phyloP scores from a whole-genome alignment of 768 basidiomycete species.

The Rhodotorula graminis region DNA sequence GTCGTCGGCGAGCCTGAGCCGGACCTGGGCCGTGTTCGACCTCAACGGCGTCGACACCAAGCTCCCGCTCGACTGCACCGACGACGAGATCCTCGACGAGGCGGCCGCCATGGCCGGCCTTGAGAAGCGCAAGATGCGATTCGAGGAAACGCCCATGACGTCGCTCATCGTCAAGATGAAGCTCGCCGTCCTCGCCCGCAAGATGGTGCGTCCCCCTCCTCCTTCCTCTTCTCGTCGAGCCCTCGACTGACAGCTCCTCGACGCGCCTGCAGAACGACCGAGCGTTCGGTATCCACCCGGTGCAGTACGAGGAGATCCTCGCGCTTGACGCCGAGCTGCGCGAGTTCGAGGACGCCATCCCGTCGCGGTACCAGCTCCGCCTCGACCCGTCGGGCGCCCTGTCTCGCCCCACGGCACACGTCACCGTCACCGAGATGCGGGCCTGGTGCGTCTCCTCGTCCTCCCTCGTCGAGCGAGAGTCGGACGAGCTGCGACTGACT shows the following conservation, averaged over 20 bases:
- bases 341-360: constrained; percentile 27
- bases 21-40: constrained; percentile 33
- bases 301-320: constrained; percentile 31
- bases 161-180: constrained; percentile 28
- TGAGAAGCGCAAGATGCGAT: constrained; percentile 12
- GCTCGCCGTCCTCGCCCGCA: constrained; percentile 31
- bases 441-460: constrained; percentile 13
- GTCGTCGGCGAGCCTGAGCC: constrained; percentile 19
- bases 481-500: no score
- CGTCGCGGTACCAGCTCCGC: constrained; percentile 18
- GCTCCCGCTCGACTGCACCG: constrained; percentile 33
- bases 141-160: constrained; percentile 34
- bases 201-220: constrained; percentile 17
- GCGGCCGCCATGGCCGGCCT: constrained; percentile 21
- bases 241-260: not conserved
- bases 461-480: not conserved
- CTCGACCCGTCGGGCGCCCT: constrained; percentile 25
- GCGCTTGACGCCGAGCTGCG: constrained; percentile 29
- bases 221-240: no score
- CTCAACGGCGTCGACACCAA: constrained; percentile 19
- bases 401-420: constrained; percentile 17
- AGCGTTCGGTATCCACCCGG: constrained; percentile 34
- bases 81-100: constrained; percentile 34
- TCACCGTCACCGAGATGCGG: constrained; percentile 37
- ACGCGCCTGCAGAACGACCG: constrained; percentile 24